These are phyloP conservation scores for Hygrophoropsis aurantiaca DNA, from an alignment of 768 basidiomycete genomes.

Conservation along the genomic window DNA sequence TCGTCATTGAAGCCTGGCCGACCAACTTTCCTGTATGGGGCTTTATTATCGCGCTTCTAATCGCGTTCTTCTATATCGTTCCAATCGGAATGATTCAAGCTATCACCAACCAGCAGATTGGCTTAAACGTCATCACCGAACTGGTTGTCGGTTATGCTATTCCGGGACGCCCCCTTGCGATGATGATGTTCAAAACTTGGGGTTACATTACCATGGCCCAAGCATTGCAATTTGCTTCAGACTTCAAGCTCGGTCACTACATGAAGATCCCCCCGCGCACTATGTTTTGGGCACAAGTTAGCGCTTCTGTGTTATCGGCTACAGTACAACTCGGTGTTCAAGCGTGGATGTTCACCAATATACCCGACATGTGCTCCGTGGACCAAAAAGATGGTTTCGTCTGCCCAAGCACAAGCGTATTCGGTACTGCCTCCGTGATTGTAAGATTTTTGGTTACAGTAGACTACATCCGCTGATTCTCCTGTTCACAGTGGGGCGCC, in stretches of 20 bases:
- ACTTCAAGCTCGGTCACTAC: constrained; percentile 78
- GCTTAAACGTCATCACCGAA: constrained; percentile 40
- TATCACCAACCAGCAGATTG: constrained; percentile 31
- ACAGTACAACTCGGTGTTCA: constrained; percentile 69
- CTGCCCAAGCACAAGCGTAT: constrained; percentile 39
- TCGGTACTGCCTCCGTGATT: constrained; percentile 49
- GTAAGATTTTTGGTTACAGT: constrained; percentile 35
- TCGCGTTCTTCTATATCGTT: constrained; percentile 32
- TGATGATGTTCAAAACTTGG: constrained; percentile 52
- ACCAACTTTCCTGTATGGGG: constrained; percentile 43
- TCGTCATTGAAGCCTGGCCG: constrained; percentile 34
- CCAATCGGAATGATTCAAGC: constrained; percentile 42
- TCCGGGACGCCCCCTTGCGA: constrained; percentile 38
- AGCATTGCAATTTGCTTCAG: constrained; percentile 68
- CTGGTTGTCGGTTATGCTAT: constrained; percentile 37
- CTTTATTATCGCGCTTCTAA: constrained; percentile 19
- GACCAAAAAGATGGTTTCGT: constrained; percentile 27
- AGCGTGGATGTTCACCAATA: constrained; percentile 54
- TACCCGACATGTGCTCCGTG: constrained; percentile 31
- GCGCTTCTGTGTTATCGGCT: constrained; percentile 59
- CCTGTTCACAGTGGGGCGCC: constrained; percentile 44
- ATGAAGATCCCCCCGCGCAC: constrained; percentile 69
- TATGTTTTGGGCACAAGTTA: constrained; percentile 70
- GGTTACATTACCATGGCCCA: constrained; percentile 66
- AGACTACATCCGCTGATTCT: too few relatives aligned